Percentiles rank a stretch among this genome's conserved stretches.
Conservation (phyloP, 306 rosid genomes). For the Cyamopsis tetragonoloba region DNA sequence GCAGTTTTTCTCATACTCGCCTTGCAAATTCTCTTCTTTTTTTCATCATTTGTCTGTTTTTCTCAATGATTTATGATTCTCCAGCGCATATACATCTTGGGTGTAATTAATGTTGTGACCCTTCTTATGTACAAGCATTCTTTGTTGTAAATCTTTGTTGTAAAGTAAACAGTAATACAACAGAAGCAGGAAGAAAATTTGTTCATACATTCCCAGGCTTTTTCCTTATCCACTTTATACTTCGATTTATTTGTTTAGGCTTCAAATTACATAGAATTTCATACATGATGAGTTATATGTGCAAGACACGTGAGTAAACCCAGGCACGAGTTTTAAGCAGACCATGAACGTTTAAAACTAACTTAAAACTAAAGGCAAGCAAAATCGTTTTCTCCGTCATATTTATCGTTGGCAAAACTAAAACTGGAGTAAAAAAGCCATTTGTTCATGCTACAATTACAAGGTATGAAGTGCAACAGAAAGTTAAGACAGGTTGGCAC, state of each 20-base stretch:
- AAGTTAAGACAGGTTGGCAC: background rate
- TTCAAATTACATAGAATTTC: too few relatives aligned
- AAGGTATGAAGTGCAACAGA: conserved; percentile 11
- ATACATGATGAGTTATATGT: too few relatives aligned
- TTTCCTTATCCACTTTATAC: too few relatives aligned
- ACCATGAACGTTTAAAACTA: background rate
- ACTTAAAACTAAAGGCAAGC: background rate
- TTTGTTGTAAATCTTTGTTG: background rate
- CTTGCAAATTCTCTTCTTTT: background rate
- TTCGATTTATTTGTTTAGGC: too few relatives aligned
- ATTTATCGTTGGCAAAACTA: conserved; percentile 8
- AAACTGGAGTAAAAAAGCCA: background rate
- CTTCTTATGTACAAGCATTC: too few relatives aligned
- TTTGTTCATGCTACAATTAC: background rate
- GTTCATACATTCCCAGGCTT: background rate
- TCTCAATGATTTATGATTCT: background rate
- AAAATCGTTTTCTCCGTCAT: background rate
- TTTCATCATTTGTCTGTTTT: background rate
- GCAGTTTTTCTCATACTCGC: background rate
- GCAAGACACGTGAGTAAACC: too few relatives aligned
- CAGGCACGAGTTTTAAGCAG: too few relatives aligned
- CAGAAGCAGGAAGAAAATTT: background rate
- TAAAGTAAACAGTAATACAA: background rate
- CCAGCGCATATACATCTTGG: background rate
- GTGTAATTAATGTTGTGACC: background rate